Evolutionary conservation across 345 rosid species (phyloP), one percentile per base, ranked within the genome.

Genomic region (Corchorus olitorius): DNA sequence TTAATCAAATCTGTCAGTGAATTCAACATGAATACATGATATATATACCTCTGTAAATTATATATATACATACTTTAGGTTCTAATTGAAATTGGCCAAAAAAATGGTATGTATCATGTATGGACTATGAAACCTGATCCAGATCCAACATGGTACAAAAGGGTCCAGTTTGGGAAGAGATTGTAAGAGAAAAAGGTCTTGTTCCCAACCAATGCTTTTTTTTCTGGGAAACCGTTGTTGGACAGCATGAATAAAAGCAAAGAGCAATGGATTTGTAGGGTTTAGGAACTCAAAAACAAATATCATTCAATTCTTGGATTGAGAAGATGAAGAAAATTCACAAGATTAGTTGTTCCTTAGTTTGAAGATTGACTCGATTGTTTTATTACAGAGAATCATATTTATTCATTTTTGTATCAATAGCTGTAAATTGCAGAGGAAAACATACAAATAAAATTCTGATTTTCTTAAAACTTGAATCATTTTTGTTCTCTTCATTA

Each of bases 251-350:
- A 83, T 62, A 83, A 83, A 77, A 79, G 87, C 76, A 86, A 81
- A 74, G 84, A 81, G 77, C 76, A 81, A 27, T 50, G 89, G 89
- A n/a, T 86, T 86, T 35, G 74, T 83, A 20, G 89, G 87, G 56
- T 86, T 86, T 33, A 73, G 89, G 70, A 83, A 86, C 76, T 81
- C 89, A 41, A 80, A 70, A 54, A 77, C 35, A 1, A 1, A 27
- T 27, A 8, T 86, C 85, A 0, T 81, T 86, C 70, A 49, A 68
- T 72, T 75, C 65, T 15, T 83, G 83, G 77, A 83, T 83, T 41
- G 76, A 70, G 19, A 77, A 77, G 70, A 39, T 74, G 79, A 83
- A 27, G 27, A 27, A 71, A 52, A 61, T 74, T 49, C 56, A 71
- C 41, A 80, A 72, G 58, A 74, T 73, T 27, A 27, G 1, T 27